phyloP scores from a whole-genome alignment of 2,329 filamentous ascomycete genomes.

The Colletotrichum plurivorum region DNA sequence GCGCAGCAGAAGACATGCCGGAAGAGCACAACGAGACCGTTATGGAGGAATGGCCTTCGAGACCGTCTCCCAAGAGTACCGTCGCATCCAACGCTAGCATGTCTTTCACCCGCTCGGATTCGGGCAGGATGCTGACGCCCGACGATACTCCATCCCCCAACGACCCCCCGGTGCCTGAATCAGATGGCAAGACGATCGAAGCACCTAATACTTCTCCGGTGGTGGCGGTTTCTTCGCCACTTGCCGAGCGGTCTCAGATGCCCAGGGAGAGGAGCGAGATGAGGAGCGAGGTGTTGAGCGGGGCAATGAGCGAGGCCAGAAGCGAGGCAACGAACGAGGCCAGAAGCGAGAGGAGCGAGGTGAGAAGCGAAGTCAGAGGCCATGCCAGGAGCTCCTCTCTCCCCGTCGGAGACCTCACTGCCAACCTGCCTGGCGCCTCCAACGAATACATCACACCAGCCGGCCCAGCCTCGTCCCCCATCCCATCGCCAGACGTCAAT shows the following conservation, averaged over 20 bases:
- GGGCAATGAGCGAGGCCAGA: neutral
- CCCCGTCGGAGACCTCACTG: conserved; percentile 27
- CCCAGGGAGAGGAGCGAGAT: neutral
- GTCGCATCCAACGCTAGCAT: conserved; percentile 48
- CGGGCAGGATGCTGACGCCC: conserved; percentile 65
- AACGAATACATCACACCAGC: conserved; percentile 51
- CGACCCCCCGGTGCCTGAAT: conserved; percentile 29
- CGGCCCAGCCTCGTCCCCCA: conserved; percentile 54
- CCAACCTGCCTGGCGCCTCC: conserved; percentile 13
- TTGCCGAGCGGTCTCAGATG: neutral
- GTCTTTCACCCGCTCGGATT: conserved; percentile 53
- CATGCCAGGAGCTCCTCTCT: conserved; percentile 29
- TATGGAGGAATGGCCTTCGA: conserved; percentile 34
- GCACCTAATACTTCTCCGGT: conserved; percentile 22
- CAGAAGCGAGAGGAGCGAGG: conserved; percentile 3
- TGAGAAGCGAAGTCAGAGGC: neutral
- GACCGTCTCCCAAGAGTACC: conserved; percentile 28
- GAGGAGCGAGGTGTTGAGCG: neutral
- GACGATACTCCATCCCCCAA: conserved; percentile 64
- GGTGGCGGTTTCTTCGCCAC: neutral
- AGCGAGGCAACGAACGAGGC: neutral
- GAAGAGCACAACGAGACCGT: conserved; percentile 23
- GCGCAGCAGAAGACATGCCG: conserved; percentile 18
- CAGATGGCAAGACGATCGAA: conserved; percentile 36
- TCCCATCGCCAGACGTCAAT: conserved; percentile 41